Conservation (phyloP, 1,139 yeast species). For the Sugiyamaella paludigena region DNA sequence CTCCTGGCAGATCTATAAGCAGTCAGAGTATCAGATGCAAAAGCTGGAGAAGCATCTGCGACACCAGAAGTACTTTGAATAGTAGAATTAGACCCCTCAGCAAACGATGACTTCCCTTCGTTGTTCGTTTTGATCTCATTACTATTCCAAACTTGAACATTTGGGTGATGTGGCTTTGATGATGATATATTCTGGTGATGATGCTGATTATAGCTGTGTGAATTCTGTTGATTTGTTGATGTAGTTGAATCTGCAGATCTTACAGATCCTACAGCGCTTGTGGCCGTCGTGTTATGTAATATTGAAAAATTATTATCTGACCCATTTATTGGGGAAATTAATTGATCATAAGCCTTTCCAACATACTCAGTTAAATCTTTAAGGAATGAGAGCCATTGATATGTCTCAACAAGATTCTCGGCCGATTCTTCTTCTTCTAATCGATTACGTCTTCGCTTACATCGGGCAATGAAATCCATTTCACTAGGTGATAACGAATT, state of each 20-base stretch:
- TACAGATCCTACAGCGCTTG: no score
- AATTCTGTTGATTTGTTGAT: no score
- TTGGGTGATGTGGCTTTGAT: conserved; percentile 1
- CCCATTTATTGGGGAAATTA: conserved; percentile 7
- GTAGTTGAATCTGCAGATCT: no score
- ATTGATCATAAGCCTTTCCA: conserved; percentile 52
- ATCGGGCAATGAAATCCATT: conserved; percentile 64
- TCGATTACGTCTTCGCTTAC: conserved; percentile 64
- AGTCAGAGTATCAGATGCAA: conserved; percentile 9
- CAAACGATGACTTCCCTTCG: not conserved
- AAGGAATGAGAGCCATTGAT: conserved; percentile 71
- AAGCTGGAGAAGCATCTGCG: not conserved
- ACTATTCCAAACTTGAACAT: conserved; percentile 14
- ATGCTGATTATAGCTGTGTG: no score
- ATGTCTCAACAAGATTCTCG: conserved; percentile 53
- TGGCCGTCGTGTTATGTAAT: no score
- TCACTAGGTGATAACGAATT: conserved; percentile 62
- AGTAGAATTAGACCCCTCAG: not conserved
- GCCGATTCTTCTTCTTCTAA: conserved; percentile 50
- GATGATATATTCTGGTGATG: not conserved
- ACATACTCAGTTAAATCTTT: conserved; percentile 77
- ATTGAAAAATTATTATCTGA: no score
- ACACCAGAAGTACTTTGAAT: no score
- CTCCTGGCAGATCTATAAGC: conserved; percentile 15
- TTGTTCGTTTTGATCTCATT: not conserved